These are phyloP conservation scores for Lipomyces japonicus DNA, from an alignment of 805 yeast species.

Conservation along the genomic window DNA sequence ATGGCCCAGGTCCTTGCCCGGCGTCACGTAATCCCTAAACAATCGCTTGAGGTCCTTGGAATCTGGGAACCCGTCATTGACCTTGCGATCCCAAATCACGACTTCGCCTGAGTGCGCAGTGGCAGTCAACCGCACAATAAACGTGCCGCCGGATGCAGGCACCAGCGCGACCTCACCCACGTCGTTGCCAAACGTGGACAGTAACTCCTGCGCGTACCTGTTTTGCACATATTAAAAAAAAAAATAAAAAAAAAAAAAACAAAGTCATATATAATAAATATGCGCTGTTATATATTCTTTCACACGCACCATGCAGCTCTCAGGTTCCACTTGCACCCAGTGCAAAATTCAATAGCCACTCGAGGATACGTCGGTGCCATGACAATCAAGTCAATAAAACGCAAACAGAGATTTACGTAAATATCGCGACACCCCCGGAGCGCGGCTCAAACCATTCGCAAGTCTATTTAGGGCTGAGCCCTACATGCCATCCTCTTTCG, in stretches of 20 bases:
- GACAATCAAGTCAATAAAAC: no score
- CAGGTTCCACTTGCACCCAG: conserved; percentile 82
- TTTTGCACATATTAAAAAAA: not conserved
- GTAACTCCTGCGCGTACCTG: conserved; percentile 55
- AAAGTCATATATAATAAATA: no score
- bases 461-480: no score
- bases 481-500: no score
- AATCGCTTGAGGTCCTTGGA: conserved; percentile 69
- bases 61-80: conserved; percentile 79
- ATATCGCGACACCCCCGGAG: no score
- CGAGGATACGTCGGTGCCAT: conserved; percentile 46
- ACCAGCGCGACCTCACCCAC: conserved; percentile 53
- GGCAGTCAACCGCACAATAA: conserved; percentile 52
- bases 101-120: conserved; percentile 37
- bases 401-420: no score
- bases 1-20: conserved; percentile 58
- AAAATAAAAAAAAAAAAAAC: no score
- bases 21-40: conserved; percentile 58
- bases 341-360: conserved; percentile 69
- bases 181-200: conserved; percentile 69
- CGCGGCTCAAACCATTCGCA: no score
- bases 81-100: conserved; percentile 57
- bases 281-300: not conserved
- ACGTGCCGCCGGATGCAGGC: conserved; percentile 55
- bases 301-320: conserved; percentile 77